These are phyloP conservation scores for Moesziomyces sp. DNA, from an alignment of 1,284 basidiomycete genomes.

Conservation along the genomic window DNA sequence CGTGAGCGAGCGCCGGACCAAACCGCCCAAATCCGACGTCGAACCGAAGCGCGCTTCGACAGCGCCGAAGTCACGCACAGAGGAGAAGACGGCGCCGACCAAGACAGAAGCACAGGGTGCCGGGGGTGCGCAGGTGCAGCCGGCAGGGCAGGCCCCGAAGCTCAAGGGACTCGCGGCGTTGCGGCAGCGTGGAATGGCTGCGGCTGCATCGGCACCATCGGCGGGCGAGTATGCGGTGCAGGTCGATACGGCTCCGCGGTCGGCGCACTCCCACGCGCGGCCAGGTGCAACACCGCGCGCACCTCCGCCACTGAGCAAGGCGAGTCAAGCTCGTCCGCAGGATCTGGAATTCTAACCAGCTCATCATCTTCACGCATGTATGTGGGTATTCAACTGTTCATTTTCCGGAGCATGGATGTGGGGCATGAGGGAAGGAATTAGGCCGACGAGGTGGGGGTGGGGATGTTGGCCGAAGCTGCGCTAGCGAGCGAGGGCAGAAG, in stretches of 20 bases:
- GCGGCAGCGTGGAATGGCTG: conserved; percentile 35
- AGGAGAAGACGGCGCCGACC: neutral
- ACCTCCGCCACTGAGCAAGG: conserved; percentile 3
- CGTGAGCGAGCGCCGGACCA: conserved; percentile 76
- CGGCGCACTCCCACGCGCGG: conserved; percentile 6
- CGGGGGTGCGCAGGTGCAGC: neutral
- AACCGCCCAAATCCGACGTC: conserved; percentile 37
- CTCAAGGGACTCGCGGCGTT: conserved; percentile 29
- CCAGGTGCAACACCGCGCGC: neutral
- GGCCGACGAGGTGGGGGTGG: conserved; percentile 11
- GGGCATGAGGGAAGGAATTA: neutral
- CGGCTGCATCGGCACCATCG: conserved; percentile 8
- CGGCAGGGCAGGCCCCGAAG: neutral
- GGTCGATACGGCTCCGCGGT: conserved; percentile 16
- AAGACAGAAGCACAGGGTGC: neutral
- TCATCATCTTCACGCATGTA: neutral
- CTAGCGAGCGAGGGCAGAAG: conserved; percentile 5
- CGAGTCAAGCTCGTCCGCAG: conserved; percentile 19
- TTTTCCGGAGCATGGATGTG: too few species aligned
- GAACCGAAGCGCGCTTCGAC: neutral
- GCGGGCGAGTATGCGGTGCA: conserved; percentile 21
- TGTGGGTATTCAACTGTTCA: too few species aligned
- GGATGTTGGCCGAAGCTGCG: conserved; percentile 8
- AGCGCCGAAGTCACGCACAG: neutral
- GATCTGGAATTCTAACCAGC: conserved; percentile 31